These are phyloP conservation scores for Stephania yunnanensis DNA, from an alignment of 164 flowering plant species.

Conservation along the genomic window DNA sequence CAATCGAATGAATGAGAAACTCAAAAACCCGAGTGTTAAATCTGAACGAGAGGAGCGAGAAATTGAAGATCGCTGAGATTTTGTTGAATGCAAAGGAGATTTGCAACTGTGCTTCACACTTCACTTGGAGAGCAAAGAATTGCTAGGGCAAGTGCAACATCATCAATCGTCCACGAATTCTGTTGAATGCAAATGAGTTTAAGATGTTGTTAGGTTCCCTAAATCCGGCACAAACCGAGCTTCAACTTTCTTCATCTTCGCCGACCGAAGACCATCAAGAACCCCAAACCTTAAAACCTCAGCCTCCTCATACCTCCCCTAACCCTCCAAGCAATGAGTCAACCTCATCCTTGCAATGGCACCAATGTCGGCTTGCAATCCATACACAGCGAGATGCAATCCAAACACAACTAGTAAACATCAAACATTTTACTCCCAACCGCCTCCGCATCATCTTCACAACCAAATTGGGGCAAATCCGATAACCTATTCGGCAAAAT, in stretches of 20 bases:
- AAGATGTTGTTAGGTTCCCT: not conserved
- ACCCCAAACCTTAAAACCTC: slow-evolving; percentile 40
- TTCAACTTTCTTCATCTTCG: slow-evolving; percentile 17
- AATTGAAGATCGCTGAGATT: no score
- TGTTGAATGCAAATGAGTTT: no score
- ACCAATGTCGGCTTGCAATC: slow-evolving; percentile 45
- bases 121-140: no score
- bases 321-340: slow-evolving; percentile 41
- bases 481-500: slow-evolving; percentile 52
- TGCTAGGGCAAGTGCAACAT: no score
- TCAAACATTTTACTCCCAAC: slow-evolving; percentile 33
- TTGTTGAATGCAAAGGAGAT: no score
- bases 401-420: slow-evolving; percentile 36
- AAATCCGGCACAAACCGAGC: slow-evolving; percentile 31
- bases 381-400: slow-evolving; percentile 33
- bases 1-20: no score
- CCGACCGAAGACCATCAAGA: slow-evolving; percentile 36
- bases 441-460: not conserved
- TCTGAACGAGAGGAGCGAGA: no score
- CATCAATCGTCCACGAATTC: no score
- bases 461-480: slow-evolving; percentile 15
- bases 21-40: no score
- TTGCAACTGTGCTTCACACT: no score
- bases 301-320: slow-evolving; percentile 46
- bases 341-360: slow-evolving; percentile 43